These are phyloP conservation scores for Exophiala sp. DNA, from an alignment of 2,329 filamentous ascomycete species.

Conservation along the genomic window DNA sequence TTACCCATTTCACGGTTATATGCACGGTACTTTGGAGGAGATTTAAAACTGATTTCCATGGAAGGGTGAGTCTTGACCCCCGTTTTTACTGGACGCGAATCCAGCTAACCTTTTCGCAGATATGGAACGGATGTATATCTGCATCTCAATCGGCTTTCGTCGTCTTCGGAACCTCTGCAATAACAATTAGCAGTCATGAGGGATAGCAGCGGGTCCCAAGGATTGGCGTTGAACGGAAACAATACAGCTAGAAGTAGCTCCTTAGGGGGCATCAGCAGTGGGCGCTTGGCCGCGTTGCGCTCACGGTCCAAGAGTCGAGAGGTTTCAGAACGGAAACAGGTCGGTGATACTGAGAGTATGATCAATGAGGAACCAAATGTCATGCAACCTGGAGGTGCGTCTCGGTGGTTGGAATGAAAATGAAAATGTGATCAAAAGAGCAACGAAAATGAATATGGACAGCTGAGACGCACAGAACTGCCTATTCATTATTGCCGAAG, in stretches of 20 bases:
- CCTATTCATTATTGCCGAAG: no score
- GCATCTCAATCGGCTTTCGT: slow-evolving; percentile 91
- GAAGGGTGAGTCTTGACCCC: slow-evolving; percentile 68
- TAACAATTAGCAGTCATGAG: slow-evolving; percentile 76
- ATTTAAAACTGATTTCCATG: slow-evolving; percentile 98
- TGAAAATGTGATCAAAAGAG: neutral
- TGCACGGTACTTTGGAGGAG: slow-evolving; percentile 94
- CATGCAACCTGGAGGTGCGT: slow-evolving; percentile 22
- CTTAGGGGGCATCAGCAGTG: slow-evolving; percentile 24
- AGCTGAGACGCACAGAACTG: no score
- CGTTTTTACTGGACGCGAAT: slow-evolving; percentile 24
- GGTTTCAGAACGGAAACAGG: slow-evolving; percentile 81
- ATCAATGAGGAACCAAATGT: slow-evolving; percentile 52
- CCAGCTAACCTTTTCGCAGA: slow-evolving; percentile 46
- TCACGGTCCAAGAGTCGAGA: slow-evolving; percentile 70
- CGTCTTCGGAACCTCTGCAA: slow-evolving; percentile 93
- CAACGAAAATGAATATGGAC: no score
- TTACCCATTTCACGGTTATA: slow-evolving; percentile 91
- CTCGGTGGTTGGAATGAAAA: slow-evolving; percentile 25
- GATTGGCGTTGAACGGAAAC: slow-evolving; percentile 44
- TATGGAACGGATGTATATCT: slow-evolving; percentile 99
- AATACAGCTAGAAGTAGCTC: neutral
- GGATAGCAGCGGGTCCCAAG: slow-evolving; percentile 44
- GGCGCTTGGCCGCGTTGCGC: slow-evolving; percentile 55
- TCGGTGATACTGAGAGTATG: slow-evolving; percentile 79